A percentile compares a stretch with the other conserved stretches of the same genome.
phyloP scores from a whole-genome alignment of 129 eudicot genomes.

The Chrysanthemum seticuspe region DNA sequence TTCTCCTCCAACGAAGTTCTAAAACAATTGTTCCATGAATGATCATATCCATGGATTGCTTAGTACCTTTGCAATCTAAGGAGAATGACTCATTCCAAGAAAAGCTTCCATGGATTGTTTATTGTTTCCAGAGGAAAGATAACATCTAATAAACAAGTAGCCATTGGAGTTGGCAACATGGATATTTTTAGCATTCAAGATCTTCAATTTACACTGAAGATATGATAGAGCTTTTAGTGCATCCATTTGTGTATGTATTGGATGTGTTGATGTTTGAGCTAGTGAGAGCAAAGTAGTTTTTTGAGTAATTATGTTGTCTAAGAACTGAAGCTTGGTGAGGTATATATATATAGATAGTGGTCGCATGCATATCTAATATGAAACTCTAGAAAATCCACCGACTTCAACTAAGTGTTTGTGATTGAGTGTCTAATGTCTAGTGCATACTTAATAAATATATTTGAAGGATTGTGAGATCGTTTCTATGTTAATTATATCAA shows the following conservation, averaged over 20 bases:
- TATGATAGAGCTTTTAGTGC: slow-evolving; percentile 22
- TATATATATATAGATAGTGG: no score
- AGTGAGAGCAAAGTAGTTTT: no score
- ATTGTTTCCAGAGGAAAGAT: slow-evolving; percentile 49
- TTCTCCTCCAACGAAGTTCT: slow-evolving; percentile 40
- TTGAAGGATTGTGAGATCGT: no score
- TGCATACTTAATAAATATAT: no score
- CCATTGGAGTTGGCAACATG: slow-evolving; percentile 18
- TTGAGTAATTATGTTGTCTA: no score
- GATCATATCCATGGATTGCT: slow-evolving; percentile 37
- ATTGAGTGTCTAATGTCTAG: no score
- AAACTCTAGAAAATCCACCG: no score
- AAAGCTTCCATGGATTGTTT: slow-evolving; percentile 26
- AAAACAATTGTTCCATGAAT: slow-evolving; percentile 34
- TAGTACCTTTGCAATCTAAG: slow-evolving; percentile 42
- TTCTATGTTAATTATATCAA: no score
- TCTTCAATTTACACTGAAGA: slow-evolving; percentile 37
- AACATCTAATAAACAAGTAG: slow-evolving; percentile 51
- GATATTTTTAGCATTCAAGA: slow-evolving; percentile 51
- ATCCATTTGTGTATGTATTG: slow-evolving; percentile 27
- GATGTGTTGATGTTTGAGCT: no score
- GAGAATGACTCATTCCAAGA: slow-evolving; percentile 52
- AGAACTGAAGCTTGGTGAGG: no score
- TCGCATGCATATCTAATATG: no score
- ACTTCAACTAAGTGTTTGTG: no score